phyloP scores from a whole-genome alignment of 805 yeast genomes.

The Kuraishia borneana region DNA sequence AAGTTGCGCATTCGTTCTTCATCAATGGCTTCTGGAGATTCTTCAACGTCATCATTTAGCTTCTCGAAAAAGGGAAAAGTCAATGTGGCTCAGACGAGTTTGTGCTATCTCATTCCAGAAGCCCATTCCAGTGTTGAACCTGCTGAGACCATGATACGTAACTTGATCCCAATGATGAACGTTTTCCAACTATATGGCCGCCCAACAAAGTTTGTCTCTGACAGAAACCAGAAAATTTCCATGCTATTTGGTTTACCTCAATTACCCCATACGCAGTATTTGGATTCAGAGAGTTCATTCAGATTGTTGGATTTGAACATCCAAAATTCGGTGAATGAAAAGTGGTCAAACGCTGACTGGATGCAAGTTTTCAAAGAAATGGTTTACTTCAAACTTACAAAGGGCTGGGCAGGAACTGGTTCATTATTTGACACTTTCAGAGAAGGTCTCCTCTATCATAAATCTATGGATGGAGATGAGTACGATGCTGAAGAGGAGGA shows the following conservation, averaged over 20 bases:
- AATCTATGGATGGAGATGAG: slow-evolving; percentile 10
- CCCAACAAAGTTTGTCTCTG: slow-evolving; percentile 50
- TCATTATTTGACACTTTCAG: slow-evolving; percentile 17
- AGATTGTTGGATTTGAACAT: slow-evolving; percentile 20
- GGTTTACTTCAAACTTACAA: slow-evolving; percentile 17
- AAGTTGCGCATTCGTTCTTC: slow-evolving; percentile 2
- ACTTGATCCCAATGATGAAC: slow-evolving; percentile 59
- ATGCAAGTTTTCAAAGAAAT: slow-evolving; percentile 23
- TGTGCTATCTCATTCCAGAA: slow-evolving; percentile 43
- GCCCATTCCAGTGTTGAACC: slow-evolving; percentile 63
- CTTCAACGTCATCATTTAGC: slow-evolving; percentile 11
- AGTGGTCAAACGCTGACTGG: slow-evolving; percentile 23
- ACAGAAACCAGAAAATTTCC: slow-evolving; percentile 41
- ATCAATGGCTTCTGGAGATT: slow-evolving; percentile 14
- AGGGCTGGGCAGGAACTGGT: slow-evolving; percentile 25
- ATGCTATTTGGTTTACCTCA: slow-evolving; percentile 65
- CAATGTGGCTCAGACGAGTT: slow-evolving; percentile 13
- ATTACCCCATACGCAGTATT: slow-evolving; percentile 55
- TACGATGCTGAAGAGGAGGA: slow-evolving; percentile 14
- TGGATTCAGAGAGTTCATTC: slow-evolving; percentile 22
- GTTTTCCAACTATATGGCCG: slow-evolving; percentile 66
- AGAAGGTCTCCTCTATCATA: slow-evolving; percentile 18
- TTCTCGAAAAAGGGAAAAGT: slow-evolving; percentile 8
- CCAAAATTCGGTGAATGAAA: slow-evolving; percentile 18
- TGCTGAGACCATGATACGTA: slow-evolving; percentile 62